phyloP scores from a whole-genome alignment of 139 green algal species.

The Chlorella sp. region DNA sequence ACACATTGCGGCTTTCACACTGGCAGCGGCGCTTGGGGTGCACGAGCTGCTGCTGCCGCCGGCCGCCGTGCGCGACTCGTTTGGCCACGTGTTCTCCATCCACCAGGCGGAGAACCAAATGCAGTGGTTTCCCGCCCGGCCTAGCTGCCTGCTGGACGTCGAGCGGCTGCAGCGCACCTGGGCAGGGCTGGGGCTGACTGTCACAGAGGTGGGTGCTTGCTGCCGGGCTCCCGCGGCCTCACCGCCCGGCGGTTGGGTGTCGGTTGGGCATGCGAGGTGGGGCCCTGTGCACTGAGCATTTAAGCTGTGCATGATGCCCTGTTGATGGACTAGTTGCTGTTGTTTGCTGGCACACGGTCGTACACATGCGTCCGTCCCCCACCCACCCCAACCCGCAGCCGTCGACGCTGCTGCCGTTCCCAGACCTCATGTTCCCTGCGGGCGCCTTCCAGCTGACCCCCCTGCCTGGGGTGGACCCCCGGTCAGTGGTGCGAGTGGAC shows the following conservation, averaged over 20 bases:
- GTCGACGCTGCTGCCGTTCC: conserved; percentile 37
- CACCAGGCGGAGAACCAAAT: conserved; percentile 69
- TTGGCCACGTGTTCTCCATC: conserved; percentile 66
- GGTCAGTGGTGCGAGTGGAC: conserved; percentile 28
- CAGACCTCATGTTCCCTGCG: conserved; percentile 51
- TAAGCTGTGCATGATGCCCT: too few species aligned
- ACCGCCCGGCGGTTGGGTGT: not conserved
- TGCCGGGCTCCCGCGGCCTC: not conserved
- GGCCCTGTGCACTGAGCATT: too few species aligned
- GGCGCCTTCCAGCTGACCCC: conserved; percentile 45
- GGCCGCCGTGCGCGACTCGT: conserved; percentile 61
- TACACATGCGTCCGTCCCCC: not conserved
- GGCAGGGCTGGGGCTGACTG: conserved; percentile 34
- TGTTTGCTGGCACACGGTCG: too few species aligned
- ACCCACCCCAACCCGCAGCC: conserved; percentile 38
- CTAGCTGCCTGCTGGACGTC: conserved; percentile 63
- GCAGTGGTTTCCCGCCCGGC: conserved; percentile 56
- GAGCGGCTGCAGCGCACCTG: conserved; percentile 52
- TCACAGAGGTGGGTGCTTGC: conserved; percentile 38
- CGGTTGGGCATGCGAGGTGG: not conserved
- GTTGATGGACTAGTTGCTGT: too few species aligned
- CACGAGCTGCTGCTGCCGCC: conserved; percentile 68
- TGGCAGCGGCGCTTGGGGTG: conserved; percentile 63
- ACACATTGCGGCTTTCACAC: conserved; percentile 68
- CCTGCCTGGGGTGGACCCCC: conserved; percentile 39